A percentile compares a stretch with the other conserved stretches of the same genome.
phyloP scores from a whole-genome alignment of 345 rosid species.

The Ricinus communis region DNA sequence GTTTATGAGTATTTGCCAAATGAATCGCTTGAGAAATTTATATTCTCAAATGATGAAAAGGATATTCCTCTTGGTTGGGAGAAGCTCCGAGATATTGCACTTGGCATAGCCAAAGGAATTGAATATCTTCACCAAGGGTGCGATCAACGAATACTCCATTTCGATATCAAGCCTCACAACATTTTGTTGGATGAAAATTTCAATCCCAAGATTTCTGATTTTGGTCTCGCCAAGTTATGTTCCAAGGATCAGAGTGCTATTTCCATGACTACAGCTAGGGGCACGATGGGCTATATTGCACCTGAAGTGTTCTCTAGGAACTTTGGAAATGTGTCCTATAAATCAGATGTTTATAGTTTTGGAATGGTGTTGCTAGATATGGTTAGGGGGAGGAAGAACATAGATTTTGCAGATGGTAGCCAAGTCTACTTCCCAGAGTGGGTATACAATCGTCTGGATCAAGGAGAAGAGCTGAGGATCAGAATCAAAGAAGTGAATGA shows the following conservation, averaged over 20 bases:
- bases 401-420: neutral
- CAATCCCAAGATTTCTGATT: constrained; percentile 26
- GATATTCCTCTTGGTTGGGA: constrained; percentile 14
- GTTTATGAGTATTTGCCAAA: constrained; percentile 21
- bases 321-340: constrained; percentile 24
- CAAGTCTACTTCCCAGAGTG: constrained; percentile 26
- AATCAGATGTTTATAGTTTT: constrained; percentile 28
- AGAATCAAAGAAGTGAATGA: constrained; percentile 14
- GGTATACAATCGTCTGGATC: constrained; percentile 17
- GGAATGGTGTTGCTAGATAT: constrained; percentile 27
- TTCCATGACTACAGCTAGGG: constrained; percentile 29
- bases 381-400: constrained; percentile 20
- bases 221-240: constrained; percentile 27
- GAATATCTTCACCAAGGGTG: constrained; percentile 31
- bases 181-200: constrained; percentile 19
- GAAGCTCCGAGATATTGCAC: constrained; percentile 23
- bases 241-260: constrained; percentile 31
- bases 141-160: constrained; percentile 27
- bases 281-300: constrained; percentile 28
- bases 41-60: constrained; percentile 2
- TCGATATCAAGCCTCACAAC: constrained; percentile 31
- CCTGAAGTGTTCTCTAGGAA: constrained; percentile 33
- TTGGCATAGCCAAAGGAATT: constrained; percentile 25
- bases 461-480: constrained; percentile 23
- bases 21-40: constrained; percentile 19